Base-by-base conservation (phyloP, 495 filamentous ascomycete genomes). In the Aspergillus sclerotioniger region DNA sequence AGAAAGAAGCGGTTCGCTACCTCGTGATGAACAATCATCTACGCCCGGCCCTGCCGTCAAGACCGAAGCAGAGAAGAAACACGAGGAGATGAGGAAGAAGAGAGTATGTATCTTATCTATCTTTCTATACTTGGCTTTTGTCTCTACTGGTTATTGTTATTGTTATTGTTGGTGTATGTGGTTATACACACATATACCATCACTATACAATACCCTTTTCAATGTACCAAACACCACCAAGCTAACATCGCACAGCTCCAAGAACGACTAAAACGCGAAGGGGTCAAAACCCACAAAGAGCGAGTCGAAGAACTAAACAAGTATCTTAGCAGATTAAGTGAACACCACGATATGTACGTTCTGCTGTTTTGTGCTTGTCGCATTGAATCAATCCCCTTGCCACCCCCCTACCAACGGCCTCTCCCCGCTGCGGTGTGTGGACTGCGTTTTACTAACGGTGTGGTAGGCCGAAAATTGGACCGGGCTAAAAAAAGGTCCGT, bases 211-310 rank as follows among this genome's bases (percentile, higher is more conserved):
- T 25, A 25, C 25, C 25, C 25, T 25, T 25, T 5, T 25, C 25
- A 25, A 25, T 5, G 5, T 25, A 25, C 25, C 25, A 25, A 5
- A 25, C 19, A 17, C 20, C 31, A 56, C 17, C 39, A 52, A 28
- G 45, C 55, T 51, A 51, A 57, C 25, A 9, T 32, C 7, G 28
- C 45, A 65, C 48, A 65, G 68, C 53, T 67, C 41, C 80, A 84
- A 63, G 89, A 98, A 72, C 81, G 92, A 35, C 78, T 96, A 31
- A 84, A 89, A 69, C 81, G 88, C 28, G 90, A 92, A 64, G 90
- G 91, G 21, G 79, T 89, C 63, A 98, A 98, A 81, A 95, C 92
- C 41, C 94, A 98, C 67, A 98, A 98, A 71, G 87, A 98, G 79
- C 86, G 90, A 2, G 94, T 98, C 44, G 92, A 98, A 71, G 92